phyloP scores from a whole-genome alignment of 2,329 filamentous ascomycete genomes.

The Colletotrichum tofieldiae region DNA sequence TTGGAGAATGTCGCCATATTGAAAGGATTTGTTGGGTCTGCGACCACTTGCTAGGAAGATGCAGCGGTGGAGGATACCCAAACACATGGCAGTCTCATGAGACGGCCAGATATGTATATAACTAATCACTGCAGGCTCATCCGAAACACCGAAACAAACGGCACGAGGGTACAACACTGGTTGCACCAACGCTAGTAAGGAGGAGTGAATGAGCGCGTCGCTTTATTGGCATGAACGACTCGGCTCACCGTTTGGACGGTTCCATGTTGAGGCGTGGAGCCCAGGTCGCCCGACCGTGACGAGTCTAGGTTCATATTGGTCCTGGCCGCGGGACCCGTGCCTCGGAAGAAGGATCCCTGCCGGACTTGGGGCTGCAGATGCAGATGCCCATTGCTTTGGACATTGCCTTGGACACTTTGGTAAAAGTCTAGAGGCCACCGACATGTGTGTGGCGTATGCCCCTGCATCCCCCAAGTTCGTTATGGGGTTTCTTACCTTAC shows the following conservation, averaged over 20 bases:
- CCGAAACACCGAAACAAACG: neutral
- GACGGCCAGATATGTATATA: neutral
- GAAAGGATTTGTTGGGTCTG: neutral
- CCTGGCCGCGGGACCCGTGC: conserved; percentile 27
- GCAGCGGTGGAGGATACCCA: neutral
- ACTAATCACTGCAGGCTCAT: neutral
- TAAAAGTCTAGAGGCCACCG: conserved; percentile 8
- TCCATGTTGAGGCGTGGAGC: conserved; percentile 18
- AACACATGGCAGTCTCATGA: neutral
- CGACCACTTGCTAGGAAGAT: neutral
- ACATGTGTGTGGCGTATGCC: neutral
- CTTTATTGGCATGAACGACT: neutral
- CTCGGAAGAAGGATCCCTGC: neutral
- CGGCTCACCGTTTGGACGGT: conserved; percentile 18
- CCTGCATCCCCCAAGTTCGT: neutral
- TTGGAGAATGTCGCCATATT: neutral
- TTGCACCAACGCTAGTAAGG: neutral
- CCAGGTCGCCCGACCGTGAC: conserved; percentile 11
- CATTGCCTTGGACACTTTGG: neutral
- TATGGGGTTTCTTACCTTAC: neutral
- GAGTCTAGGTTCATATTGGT: neutral
- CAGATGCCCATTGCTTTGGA: neutral
- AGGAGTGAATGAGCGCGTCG: neutral
- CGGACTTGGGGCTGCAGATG: neutral
- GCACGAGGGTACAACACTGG: neutral